Conservation (phyloP, 495 filamentous ascomycete genomes). For the Xylaria grammica region DNA sequence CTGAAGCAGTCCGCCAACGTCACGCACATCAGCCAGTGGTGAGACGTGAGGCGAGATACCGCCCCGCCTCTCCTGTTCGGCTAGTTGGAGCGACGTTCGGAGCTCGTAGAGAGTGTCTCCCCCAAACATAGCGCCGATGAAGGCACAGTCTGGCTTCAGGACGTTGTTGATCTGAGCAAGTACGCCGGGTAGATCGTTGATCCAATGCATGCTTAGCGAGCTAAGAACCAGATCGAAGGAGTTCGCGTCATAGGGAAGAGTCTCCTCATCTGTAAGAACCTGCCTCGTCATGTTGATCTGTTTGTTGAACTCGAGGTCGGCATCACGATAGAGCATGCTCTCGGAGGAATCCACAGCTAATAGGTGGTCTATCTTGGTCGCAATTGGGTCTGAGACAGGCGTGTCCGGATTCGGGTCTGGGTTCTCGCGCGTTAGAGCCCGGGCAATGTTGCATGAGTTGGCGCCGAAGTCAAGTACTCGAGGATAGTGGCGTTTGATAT, state of each 20-base stretch:
- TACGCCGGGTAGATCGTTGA: conserved; percentile 90
- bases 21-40: conserved; percentile 88
- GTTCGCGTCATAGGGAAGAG: conserved; percentile 75
- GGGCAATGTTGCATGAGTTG: conserved; percentile 93
- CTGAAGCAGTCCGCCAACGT: conserved; percentile 86
- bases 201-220: conserved; percentile 91
- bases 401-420: conserved; percentile 60
- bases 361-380: conserved; percentile 69
- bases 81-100: conserved; percentile 90
- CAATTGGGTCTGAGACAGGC: conserved; percentile 64
- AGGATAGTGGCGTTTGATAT: conserved; percentile 87
- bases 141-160: conserved; percentile 88
- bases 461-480: conserved; percentile 92
- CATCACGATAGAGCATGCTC: conserved; percentile 82
- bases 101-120: conserved; percentile 95
- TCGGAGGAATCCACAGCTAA: conserved; percentile 81
- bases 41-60: conserved; percentile 87
- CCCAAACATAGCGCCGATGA: conserved; percentile 94
- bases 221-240: conserved; percentile 88
- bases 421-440: conserved; percentile 71
- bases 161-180: conserved; percentile 79
- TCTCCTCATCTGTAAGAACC: conserved; percentile 70
- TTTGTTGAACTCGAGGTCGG: conserved; percentile 73
- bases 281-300: conserved; percentile 72
- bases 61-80: conserved; percentile 84